Evolutionary conservation across 192 early-diverging fungal species (phyloP), one percentile per base, ranked within the genome.

Genomic region (Linnemannia elongata): DNA sequence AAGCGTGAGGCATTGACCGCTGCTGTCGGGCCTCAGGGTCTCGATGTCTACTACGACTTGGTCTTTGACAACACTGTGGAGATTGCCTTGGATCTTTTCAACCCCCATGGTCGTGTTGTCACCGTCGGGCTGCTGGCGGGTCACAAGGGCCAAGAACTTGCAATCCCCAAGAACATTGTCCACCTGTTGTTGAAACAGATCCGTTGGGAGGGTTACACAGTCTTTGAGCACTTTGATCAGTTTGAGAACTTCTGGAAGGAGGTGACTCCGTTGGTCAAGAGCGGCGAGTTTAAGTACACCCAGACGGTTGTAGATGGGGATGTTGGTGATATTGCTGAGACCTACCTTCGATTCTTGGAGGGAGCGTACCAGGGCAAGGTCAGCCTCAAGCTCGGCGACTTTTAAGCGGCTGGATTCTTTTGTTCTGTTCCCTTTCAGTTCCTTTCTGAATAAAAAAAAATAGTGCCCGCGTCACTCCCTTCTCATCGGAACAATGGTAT

Each of bases 1-100:
- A 80, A 71, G 35, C 78, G 83, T 35, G 57, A 24, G 13, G 83
- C 83, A 15, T 35, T 85, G 18, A 73, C 83, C 2, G 73, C 75
- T n/a, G 66, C 73, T 1, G 78, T 57, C 0, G 83, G 83, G 15
- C 33, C 38, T 10, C 5, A 41, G 3, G 83, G 83, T 2, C 92
- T 98, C 73, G 97, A 98, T 80, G 93, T 98, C 20, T 97, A 97
- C 87, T 98, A 95, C 90, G 96, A 97, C 69, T 93, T 96, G 45
- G 96, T 97, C 30, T 96, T 96, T 15, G 83, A 85, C 52, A 55
- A 85, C 75, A 85, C 78, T 1, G 30, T 69, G 17, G 83, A 85
- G 44, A 73, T 77, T 20, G 83, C 33, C 9, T 36, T 85, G 7
- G 83, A 80, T n/a, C 75, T 85, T 8, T 36, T 85, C 27, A 85